phyloP scores from a whole-genome alignment of 2,329 filamentous ascomycete genomes.

The Trichophyton verrucosum region DNA sequence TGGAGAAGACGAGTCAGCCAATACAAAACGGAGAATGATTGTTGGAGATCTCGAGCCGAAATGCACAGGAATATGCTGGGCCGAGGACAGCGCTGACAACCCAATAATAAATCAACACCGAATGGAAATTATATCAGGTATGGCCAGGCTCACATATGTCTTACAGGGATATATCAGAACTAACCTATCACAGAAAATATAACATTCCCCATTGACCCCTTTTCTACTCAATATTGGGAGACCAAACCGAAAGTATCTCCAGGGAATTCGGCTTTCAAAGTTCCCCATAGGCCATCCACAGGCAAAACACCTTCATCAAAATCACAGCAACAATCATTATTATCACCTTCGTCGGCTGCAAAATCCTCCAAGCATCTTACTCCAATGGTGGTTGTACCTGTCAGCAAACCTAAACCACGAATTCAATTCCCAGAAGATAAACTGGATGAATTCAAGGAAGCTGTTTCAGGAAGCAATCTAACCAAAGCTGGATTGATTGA shows the following conservation, averaged over 20 bases:
- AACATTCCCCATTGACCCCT: conserved; percentile 63
- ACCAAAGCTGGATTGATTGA: conserved; percentile 66
- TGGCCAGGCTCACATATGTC: background rate
- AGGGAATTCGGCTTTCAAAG: conserved; percentile 16
- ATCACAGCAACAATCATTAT: conserved; percentile 4
- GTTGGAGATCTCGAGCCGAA: conserved; percentile 61
- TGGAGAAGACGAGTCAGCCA: conserved; percentile 54
- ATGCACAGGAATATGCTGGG: conserved; percentile 74
- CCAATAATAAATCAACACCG: conserved; percentile 47
- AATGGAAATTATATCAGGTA: conserved; percentile 64
- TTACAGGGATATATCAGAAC: background rate
- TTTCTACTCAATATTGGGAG: conserved; percentile 64
- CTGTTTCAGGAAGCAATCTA: conserved; percentile 57
- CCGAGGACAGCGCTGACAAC: conserved; percentile 43
- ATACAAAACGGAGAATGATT: conserved; percentile 46
- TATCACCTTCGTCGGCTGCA: background rate
- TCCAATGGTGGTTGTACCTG: background rate
- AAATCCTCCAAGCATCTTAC: background rate
- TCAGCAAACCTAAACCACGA: conserved; percentile 19
- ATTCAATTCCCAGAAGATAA: conserved; percentile 46
- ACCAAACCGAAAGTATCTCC: conserved; percentile 18
- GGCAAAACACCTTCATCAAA: background rate
- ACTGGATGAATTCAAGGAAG: conserved; percentile 54
- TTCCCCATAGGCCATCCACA: conserved; percentile 6
- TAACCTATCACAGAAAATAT: conserved; percentile 27